Conservation (phyloP, 371 early-diverging fungal genomes). For the Mucor lusitanicus region DNA sequence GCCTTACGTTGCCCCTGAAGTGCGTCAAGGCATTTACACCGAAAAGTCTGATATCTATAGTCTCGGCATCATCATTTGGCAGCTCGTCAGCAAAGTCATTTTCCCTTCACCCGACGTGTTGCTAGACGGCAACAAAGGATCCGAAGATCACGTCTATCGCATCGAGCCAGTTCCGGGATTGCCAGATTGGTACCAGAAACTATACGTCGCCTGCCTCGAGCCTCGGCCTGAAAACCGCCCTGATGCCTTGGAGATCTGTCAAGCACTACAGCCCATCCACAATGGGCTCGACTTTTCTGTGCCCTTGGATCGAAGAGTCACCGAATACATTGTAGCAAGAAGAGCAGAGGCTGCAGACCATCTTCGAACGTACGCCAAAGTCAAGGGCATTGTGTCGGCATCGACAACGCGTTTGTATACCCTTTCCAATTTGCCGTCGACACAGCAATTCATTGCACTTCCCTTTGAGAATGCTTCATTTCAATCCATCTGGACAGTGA, state of each 20-base stretch:
- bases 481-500: constrained; percentile 6
- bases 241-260: constrained; percentile 36
- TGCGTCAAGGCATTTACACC: constrained; percentile 44
- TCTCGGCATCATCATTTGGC: constrained; percentile 51
- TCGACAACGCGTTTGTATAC: constrained; percentile 48
- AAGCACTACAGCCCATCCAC: constrained; percentile 41
- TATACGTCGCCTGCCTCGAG: constrained; percentile 44
- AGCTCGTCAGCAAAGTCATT: constrained; percentile 51
- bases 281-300: constrained; percentile 36
- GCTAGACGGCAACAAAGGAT: constrained; percentile 19
- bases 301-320: constrained; percentile 34
- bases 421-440: constrained; percentile 39
- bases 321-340: constrained; percentile 46
- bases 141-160: constrained; percentile 35
- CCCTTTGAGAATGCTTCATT: constrained; percentile 30
- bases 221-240: constrained; percentile 48
- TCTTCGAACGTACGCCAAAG: constrained; percentile 38
- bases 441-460: constrained; percentile 26
- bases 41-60: constrained; percentile 53
- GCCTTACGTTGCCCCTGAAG: constrained; percentile 53
- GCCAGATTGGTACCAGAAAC: constrained; percentile 45
- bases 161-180: constrained; percentile 45
- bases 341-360: constrained; percentile 49
- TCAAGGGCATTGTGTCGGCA: constrained; percentile 37
- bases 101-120: constrained; percentile 51